phyloP scores from a whole-genome alignment of 2,329 filamentous ascomycete genomes.

The Colletotrichum simmondsii region DNA sequence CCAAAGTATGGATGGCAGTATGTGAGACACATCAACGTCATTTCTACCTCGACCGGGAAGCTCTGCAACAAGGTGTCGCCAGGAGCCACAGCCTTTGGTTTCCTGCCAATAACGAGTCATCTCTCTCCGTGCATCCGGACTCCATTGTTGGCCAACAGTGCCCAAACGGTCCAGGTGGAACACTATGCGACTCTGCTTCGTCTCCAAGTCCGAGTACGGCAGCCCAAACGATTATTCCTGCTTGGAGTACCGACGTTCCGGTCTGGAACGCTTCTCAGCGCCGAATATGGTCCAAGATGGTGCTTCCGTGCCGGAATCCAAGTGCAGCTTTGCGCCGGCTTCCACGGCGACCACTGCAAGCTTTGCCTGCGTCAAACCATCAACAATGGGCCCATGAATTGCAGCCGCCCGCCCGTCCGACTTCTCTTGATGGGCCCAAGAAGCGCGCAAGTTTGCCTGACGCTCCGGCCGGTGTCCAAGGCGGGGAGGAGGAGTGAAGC shows the following conservation, averaged over 20 bases:
- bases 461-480: not conserved
- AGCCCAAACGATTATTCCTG: conserved; percentile 2
- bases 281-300: conserved; percentile 9
- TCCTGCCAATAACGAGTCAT: conserved; percentile 1
- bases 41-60: not conserved
- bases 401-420: not conserved
- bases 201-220: conserved; percentile 24
- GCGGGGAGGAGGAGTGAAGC: not conserved
- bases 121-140: conserved; percentile 9
- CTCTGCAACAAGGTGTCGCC: conserved; percentile 19
- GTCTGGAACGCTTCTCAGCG: not conserved
- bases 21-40: conserved; percentile 20
- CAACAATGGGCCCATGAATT: not conserved
- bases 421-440: not conserved
- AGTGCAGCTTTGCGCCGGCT: conserved; percentile 1
- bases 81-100: conserved; percentile 21
- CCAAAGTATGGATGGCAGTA: not conserved
- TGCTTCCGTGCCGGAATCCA: conserved; percentile 12
- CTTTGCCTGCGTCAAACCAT: not conserved
- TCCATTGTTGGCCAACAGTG: conserved; percentile 4
- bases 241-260: conserved; percentile 9
- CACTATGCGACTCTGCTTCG: conserved; percentile 1
- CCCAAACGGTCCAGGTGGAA: conserved; percentile 28
- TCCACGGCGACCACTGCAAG: not conserved
- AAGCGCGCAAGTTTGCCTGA: not conserved